A percentile compares a stretch with the other conserved stretches of the same genome.
These are phyloP conservation scores for Mortierella sp. DNA, from an alignment of 371 early-diverging fungal species.

Conservation along the genomic window DNA sequence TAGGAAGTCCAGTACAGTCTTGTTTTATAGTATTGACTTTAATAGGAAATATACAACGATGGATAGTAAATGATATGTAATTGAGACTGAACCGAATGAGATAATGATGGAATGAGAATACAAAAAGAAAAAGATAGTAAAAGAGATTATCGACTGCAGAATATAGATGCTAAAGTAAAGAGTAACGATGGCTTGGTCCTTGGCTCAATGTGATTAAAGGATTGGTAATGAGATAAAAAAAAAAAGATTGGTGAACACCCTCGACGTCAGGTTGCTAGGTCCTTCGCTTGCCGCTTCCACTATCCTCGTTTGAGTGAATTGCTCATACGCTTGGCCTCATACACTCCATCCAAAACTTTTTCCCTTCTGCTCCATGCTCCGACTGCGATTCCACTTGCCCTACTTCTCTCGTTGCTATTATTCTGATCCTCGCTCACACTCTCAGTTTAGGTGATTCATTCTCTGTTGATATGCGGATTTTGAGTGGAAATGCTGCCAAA, in stretches of 20 bases:
- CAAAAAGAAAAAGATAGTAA: not conserved
- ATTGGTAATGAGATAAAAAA: no score
- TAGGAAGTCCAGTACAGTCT: no score
- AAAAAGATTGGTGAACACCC: no score
- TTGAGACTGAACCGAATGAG: not conserved
- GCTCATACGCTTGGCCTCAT: not conserved
- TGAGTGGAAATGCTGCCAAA: not conserved
- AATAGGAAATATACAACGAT: not conserved
- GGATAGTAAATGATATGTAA: not conserved
- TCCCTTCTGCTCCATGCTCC: no score
- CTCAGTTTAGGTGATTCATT: not conserved
- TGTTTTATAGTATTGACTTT: not conserved
- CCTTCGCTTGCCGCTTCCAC: no score
- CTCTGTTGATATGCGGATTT: constrained; percentile 4
- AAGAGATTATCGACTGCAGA: not conserved
- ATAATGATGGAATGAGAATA: not conserved
- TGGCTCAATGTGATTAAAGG: no score
- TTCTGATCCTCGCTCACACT: not conserved
- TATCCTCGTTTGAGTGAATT: no score
- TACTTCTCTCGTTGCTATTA: not conserved
- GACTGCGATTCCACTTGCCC: not conserved
- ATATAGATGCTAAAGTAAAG: not conserved
- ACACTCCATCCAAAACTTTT: not conserved
- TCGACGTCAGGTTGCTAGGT: no score
- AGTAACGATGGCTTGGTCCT: not conserved